Evolutionary conservation across 2,329 filamentous ascomycete genomes (phyloP).

Genomic region (Ophiostoma perfectum): DNA sequence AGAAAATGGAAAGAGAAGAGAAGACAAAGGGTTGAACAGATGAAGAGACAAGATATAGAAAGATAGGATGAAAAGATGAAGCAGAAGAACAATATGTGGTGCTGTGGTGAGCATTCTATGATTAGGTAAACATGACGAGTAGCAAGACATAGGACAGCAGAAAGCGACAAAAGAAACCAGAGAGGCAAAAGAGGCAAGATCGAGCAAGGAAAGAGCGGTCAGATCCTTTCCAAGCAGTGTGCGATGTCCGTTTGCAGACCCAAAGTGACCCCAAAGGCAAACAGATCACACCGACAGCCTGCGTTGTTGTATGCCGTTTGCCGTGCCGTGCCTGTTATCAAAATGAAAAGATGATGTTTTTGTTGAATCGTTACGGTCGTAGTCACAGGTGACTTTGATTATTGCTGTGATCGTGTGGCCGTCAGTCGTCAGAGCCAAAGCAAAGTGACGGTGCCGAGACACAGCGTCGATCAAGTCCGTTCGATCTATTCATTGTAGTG

Average conservation of each 20-base stretch:
- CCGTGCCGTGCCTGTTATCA: not conserved
- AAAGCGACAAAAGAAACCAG: not conserved
- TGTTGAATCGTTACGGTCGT: slow-evolving; percentile 18
- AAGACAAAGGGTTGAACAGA: not conserved
- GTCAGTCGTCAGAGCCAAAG: not conserved
- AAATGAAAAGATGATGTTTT: slow-evolving; percentile 8
- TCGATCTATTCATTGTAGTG: slow-evolving; percentile 72
- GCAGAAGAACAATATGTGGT: not conserved
- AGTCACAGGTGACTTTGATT: slow-evolving; percentile 10
- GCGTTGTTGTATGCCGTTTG: not conserved
- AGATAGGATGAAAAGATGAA: not conserved
- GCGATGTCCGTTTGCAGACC: not conserved
- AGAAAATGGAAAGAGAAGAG: not conserved
- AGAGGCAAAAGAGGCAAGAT: not conserved
- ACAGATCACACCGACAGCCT: too few relatives aligned
- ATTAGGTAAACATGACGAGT: slow-evolving; percentile 5
- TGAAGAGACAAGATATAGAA: not conserved
- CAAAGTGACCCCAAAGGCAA: not conserved
- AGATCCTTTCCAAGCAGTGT: not conserved
- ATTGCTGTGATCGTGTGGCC: not conserved
- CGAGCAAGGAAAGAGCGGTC: not conserved
- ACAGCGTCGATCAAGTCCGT: not conserved
- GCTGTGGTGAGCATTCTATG: not conserved
- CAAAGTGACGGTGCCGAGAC: too few relatives aligned
- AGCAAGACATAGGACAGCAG: not conserved